A percentile compares a stretch with the other conserved stretches of the same genome.
phyloP scores from a whole-genome alignment of 345 rosid genomes.

The Anastatica hierochuntica region DNA sequence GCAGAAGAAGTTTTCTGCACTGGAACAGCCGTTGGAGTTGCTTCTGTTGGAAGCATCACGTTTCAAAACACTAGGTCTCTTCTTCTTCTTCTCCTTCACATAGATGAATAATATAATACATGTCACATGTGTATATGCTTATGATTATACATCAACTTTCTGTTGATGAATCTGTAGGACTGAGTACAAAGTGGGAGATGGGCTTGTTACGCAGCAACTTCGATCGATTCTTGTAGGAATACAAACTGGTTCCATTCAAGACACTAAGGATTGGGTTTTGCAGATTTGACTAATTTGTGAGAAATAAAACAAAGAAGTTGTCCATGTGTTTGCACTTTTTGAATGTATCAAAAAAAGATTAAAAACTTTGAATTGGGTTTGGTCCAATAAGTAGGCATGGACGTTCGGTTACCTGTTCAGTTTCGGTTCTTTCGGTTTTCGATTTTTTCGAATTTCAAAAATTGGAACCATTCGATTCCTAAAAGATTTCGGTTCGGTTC shows the following conservation, averaged over 20 bases:
- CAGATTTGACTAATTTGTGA: constrained; percentile 27
- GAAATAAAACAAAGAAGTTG: too few species aligned
- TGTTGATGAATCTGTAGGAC: constrained; percentile 31
- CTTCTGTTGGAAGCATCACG: constrained; percentile 56
- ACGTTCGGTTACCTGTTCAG: too few species aligned
- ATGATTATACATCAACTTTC: background rate
- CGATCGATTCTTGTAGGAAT: constrained; percentile 31
- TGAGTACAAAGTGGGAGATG: constrained; percentile 32
- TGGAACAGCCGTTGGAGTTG: constrained; percentile 69
- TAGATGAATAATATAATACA: background rate
- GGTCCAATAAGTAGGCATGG: too few species aligned
- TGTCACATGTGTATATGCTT: background rate
- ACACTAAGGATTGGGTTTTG: constrained; percentile 44
- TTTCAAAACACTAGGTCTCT: constrained; percentile 43
- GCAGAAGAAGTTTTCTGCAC: constrained; percentile 82
- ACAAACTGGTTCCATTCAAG: constrained; percentile 44
- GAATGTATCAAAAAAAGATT: background rate
- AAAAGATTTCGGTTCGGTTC: too few species aligned
- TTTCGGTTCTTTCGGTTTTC: too few species aligned
- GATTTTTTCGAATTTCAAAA: too few species aligned
- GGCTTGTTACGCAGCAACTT: constrained; percentile 25
- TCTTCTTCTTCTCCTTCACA: background rate
- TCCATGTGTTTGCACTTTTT: constrained; percentile 5
- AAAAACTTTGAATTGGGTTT: background rate
- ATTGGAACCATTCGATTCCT: too few species aligned